phyloP scores from a whole-genome alignment of 345 rosid genomes.

The Excoecaria agallocha region DNA sequence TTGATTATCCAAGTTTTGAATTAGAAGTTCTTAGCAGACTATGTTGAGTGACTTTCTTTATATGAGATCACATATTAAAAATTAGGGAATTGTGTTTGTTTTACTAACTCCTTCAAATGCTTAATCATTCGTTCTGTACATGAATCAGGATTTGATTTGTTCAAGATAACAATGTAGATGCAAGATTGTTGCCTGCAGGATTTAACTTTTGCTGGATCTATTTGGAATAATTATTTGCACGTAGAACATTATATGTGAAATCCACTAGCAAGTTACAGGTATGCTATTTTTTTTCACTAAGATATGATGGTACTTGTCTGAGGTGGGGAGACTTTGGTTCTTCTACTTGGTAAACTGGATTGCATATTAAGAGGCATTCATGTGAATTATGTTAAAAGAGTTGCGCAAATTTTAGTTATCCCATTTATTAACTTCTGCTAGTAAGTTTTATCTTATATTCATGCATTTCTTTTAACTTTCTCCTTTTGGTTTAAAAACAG shows the following conservation, averaged over 20 bases:
- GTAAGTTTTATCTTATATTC: neutral
- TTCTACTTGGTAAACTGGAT: neutral
- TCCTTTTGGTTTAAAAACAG: neutral
- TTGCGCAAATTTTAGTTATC: neutral
- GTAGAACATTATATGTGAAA: neutral
- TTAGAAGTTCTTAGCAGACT: neutral
- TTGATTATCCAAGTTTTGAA: neutral
- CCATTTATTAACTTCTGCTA: neutral
- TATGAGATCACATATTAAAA: neutral
- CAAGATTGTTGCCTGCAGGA: neutral
- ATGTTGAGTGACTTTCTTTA: neutral
- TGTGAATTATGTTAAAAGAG: neutral
- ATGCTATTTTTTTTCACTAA: neutral
- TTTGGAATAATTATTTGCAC: neutral
- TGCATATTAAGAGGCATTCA: neutral
- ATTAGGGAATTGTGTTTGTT: neutral
- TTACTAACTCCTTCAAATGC: neutral
- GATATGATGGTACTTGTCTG: neutral
- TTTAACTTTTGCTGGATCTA: neutral
- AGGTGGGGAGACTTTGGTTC: neutral
- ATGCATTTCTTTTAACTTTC: neutral
- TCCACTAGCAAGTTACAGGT: neutral
- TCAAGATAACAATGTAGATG: neutral
- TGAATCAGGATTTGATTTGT: neutral
- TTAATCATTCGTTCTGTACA: neutral